Base-by-base conservation (phyloP, 1,139 yeast genomes). In the Kurtzmaniella quercitrusa region DNA sequence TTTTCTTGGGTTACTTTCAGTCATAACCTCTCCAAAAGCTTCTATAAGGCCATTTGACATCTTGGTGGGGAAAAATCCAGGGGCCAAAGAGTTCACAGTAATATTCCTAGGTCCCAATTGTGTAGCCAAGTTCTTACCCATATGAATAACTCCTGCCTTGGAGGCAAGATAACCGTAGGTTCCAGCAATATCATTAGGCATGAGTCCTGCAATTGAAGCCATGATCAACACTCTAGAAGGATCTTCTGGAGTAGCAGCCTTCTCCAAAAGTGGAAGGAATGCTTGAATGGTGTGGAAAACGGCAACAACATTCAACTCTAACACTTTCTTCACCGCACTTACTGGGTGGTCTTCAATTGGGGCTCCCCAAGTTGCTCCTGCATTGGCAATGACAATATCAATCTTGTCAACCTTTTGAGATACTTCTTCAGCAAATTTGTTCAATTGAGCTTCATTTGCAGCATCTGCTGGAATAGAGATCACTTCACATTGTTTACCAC, bases 331-430 rank as follows among this genome's bases (percentile, higher is more conserved):
- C 51, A 85, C 65, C 0, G 88, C 90, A 3, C 65, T 49, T 38
- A 80, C 80, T 1, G 88, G 81, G 56, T 85, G 91, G 4, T 66
- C 66, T 38, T 72, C 82, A 45, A 85, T 64, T 25, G 76, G 77
- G 4, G 81, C 85, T 27, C 91, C 93, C 93, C 93, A 85, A 14
- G 85, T 66, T 10, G 91, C 90, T 41, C 94, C 94, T 12, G 93
- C 93, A 55, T 85, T 85, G 47, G 91, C 89, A 53, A 83, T 70
- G 49, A 85, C 68, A 48, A 85, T 82, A 57, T 85, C 81, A 29
- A 83, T 72, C 55, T 72, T 69, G 34, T 65, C 63, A 17, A 73
- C 73, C 37, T 62, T 64, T 46, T 65, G 62, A 34, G 62, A 49
- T 25, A 80, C 77, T 40, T 70, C 73, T 8, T 68, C 62, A 43